Evolutionary conservation across 768 basidiomycete genomes (phyloP).

Genomic region (Podaxis sp.): DNA sequence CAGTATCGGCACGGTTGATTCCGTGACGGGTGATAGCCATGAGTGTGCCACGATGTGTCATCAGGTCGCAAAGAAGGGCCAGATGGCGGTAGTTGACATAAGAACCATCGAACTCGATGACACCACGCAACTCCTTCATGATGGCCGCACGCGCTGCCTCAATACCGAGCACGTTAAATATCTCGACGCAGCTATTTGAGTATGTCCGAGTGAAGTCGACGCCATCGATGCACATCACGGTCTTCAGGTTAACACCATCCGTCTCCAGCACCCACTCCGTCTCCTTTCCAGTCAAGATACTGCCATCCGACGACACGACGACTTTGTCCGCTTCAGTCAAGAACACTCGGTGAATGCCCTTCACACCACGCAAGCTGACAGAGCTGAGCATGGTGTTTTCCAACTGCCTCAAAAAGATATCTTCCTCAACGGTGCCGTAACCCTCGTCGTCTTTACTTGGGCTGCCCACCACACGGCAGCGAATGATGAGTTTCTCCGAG

Average conservation of each 20-base stretch:
- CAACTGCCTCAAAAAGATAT: conserved; percentile 92
- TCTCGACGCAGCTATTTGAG: conserved; percentile 95
- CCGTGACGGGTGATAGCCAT: conserved; percentile 99
- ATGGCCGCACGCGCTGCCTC: conserved; percentile 95
- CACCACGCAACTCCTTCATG: conserved; percentile 89
- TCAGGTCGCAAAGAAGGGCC: conserved; percentile 93
- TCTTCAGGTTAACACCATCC: conserved; percentile 93
- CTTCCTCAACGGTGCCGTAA: conserved; percentile 78
- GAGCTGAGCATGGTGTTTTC: conserved; percentile 97
- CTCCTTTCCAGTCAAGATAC: conserved; percentile 59
- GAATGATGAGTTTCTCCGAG: conserved; percentile 94
- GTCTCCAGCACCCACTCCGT: conserved; percentile 98
- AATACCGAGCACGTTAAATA: conserved; percentile 93
- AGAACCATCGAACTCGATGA: conserved; percentile 99
- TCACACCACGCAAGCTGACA: conserved; percentile 92
- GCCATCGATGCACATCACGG: conserved; percentile 93
- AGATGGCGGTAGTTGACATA: conserved; percentile 99
- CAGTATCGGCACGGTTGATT: conserved; percentile 99
- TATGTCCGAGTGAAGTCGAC: conserved; percentile 93
- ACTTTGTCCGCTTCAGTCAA: conserved; percentile 86
- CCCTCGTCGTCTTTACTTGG: conserved; percentile 86
- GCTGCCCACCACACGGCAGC: conserved; percentile 88
- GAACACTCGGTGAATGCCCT: conserved; percentile 89
- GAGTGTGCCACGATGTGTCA: conserved; percentile 92
- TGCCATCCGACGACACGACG: conserved; percentile 61